Evolutionary conservation across 176 grass and related monocot species (phyloP), one percentile per base, ranked within the genome.

Genomic region (Elymus sibiricus): DNA sequence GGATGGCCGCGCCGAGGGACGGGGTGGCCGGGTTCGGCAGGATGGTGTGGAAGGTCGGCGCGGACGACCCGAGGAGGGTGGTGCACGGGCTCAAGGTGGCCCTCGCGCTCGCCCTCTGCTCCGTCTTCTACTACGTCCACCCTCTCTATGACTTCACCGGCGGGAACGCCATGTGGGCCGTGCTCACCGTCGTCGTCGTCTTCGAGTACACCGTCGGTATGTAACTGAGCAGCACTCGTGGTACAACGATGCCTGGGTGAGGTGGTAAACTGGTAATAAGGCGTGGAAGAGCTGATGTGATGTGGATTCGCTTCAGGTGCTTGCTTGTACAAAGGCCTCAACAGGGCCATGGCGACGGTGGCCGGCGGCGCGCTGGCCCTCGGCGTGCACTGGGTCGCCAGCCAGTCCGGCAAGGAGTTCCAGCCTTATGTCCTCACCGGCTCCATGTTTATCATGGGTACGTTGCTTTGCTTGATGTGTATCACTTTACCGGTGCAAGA

Each of bases 121-220:
- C 93, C 10, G 34, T 90, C 37, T 92, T 94, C 76, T 94, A 92
- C 87, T 92, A 94, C 68, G 78, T 86, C 10, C 86, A 79, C 32
- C 93, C 93, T 4, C 60, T 94, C 55, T 92, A 92, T 31, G 82
- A 88, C 7, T 90, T 90, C 56, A 86, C 91, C 15, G 87, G 90
- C 4, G 81, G 79, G 59, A 76, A 82, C 0, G 72, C 93, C 68
- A 92, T 94, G 93, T 94, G 93, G 93, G 90, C 90, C 6, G 75
- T 94, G 4, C 84, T 94, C 81, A 94, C 93, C 2, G 93, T 94
- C 25, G 85, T 88, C 1, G 93, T 94, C 10, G 77, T 94, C 58
- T 94, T 94, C 71, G 93, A 94, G 53, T 94, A 88, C 49, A 92
- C 87, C 9, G 93, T 92, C 11, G 93, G 93, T 94, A 83, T 39